These are phyloP conservation scores for Syncephalastrum contaminatum DNA, from an alignment of 371 early-diverging fungal species.

Conservation along the genomic window DNA sequence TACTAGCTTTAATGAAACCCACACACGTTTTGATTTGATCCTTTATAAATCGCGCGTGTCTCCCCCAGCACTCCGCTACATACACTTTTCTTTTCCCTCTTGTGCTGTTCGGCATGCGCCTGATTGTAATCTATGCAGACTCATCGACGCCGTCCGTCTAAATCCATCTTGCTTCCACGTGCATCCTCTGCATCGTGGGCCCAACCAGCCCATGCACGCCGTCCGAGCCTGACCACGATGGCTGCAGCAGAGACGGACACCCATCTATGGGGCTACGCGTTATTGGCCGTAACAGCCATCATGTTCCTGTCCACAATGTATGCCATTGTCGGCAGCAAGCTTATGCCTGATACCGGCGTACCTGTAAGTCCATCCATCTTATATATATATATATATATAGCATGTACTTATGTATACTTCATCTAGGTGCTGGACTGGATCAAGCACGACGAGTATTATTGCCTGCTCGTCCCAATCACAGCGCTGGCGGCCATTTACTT, in stretches of 20 bases:
- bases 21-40: too few species aligned
- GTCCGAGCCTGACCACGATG: slow-evolving; percentile 52
- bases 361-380: slow-evolving; percentile 31
- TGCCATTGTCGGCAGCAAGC: slow-evolving; percentile 69
- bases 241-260: slow-evolving; percentile 59
- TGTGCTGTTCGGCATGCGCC: too few species aligned
- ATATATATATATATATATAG: neutral
- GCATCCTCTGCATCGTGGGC: neutral
- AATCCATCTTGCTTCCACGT: slow-evolving; percentile 22
- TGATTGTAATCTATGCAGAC: too few species aligned
- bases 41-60: too few species aligned
- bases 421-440: slow-evolving; percentile 70
- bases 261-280: slow-evolving; percentile 67
- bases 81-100: too few species aligned
- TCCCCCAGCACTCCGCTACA: too few species aligned
- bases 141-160: slow-evolving; percentile 29
- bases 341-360: slow-evolving; percentile 68
- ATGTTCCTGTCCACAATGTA: slow-evolving; percentile 66
- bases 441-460: slow-evolving; percentile 83
- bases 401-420: neutral
- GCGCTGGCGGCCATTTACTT: slow-evolving; percentile 75
- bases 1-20: too few species aligned
- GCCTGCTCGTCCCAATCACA: slow-evolving; percentile 79
- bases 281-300: slow-evolving; percentile 60
- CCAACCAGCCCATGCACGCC: slow-evolving; percentile 23